Base-by-base conservation (phyloP, 768 basidiomycete species). In the Phaffia tasmanica region DNA sequence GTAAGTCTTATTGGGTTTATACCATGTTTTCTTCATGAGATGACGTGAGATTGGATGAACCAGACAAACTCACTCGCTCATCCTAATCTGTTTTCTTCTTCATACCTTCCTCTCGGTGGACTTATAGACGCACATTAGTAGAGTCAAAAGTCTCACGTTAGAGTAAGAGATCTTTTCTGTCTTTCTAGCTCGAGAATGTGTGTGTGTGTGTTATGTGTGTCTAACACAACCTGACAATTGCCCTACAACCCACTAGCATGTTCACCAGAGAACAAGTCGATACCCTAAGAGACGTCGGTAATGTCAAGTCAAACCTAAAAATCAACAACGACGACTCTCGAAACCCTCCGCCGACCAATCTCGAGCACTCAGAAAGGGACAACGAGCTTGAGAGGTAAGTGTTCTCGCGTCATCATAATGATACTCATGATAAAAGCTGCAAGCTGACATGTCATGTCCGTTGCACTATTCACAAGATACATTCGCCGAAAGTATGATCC, bases 261-360 rank as follows among this genome's bases (percentile, higher is more conserved):
- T 67, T 67, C 54, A 67, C 66, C 14, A 42, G 66, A 21, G 66
- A 67, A 25, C 66, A 67, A 62, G 53, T 67, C n/a, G 66, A 67
- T 51, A 48, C 30, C 27, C 54, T 69, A 32, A 32, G 35, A 1
- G 42, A 42, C 5, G 57, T 59, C 27, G 67, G 67, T 25, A 69
- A 69, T 50, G 58, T 49, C 42, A 64, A 64, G 53, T 54, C 51
- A 18, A 69, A 69, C 67, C 51, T 35, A 5, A 27, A 50, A n/a
- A 48, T 48, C 51, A 49, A 27, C 30, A 69, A 63, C 57, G 67
- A 69, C 42, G 57, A 63, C 57, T 25, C 30, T 1, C 29, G n/a
- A 21, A 69, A 69, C 57, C 67, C 67, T 30, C 67, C 57, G 15
- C 67, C 67, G 32, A 69, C 67, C 9, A 64, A 63, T n/a, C 57